phyloP scores from a whole-genome alignment of 495 filamentous ascomycete genomes.

The Viridothelium virens region DNA sequence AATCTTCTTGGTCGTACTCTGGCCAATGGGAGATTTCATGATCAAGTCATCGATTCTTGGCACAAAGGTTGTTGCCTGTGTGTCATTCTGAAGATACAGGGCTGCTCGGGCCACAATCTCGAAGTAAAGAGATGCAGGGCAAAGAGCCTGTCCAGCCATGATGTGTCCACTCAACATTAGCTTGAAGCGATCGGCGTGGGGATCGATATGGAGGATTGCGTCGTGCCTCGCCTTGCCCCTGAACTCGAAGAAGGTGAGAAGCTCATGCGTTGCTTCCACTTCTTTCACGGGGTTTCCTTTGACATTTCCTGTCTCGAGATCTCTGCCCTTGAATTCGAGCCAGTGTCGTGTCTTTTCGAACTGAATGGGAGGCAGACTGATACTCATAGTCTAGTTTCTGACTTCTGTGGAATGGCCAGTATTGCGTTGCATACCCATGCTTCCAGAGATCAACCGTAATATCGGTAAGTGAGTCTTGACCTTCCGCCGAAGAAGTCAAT shows the following conservation, averaged over 20 bases:
- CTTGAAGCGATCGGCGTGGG: not conserved
- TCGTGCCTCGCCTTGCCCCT: not conserved
- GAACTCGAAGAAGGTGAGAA: not conserved
- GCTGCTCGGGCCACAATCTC: not conserved
- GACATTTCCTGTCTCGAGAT: not conserved
- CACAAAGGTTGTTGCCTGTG: not conserved
- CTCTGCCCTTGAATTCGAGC: conserved; percentile 23
- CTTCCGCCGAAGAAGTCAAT: not conserved
- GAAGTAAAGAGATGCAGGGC: not conserved
- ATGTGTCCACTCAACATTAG: not conserved
- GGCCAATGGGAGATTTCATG: not conserved
- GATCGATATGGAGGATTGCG: not conserved
- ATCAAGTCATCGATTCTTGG: not conserved
- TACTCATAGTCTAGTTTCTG: conserved; percentile 34
- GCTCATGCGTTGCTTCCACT: not conserved
- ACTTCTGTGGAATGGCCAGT: conserved; percentile 42
- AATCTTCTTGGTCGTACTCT: not conserved
- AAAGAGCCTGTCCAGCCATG: not conserved
- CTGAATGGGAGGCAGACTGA: conserved; percentile 36
- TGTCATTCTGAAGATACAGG: not conserved
- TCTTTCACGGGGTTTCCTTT: not conserved
- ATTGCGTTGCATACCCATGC: conserved; percentile 33
- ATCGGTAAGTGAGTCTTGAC: conserved; percentile 32
- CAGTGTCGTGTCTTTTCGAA: conserved; percentile 38
- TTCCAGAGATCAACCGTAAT: conserved; percentile 44